These are phyloP conservation scores for Sporobolomyces pararoseus DNA, from an alignment of 768 basidiomycete genomes.

Conservation along the genomic window DNA sequence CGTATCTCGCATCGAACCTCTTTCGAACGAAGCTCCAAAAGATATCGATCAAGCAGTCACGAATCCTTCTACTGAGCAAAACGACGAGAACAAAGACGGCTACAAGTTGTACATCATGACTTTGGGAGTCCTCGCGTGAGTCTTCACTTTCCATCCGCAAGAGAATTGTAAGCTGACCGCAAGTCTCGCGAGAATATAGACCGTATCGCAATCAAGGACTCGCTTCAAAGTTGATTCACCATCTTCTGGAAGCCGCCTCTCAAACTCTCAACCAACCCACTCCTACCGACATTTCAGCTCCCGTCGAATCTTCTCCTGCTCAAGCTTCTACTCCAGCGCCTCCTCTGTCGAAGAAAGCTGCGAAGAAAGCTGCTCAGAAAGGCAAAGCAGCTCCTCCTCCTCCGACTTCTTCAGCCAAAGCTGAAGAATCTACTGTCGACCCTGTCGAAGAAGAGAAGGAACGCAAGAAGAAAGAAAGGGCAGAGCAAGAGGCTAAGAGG, in stretches of 20 bases:
- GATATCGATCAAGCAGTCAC: slow-evolving; percentile 49
- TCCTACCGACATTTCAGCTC: neutral
- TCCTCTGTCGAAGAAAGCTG: slow-evolving; percentile 12
- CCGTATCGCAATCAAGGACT: slow-evolving; percentile 77
- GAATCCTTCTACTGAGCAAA: slow-evolving; percentile 8
- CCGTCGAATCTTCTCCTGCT: neutral
- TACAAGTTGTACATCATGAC: slow-evolving; percentile 74
- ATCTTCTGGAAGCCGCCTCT: slow-evolving; percentile 54
- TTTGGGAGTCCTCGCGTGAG: slow-evolving; percentile 76
- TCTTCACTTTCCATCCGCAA: slow-evolving; percentile 1
- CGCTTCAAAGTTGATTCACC: slow-evolving; percentile 68
- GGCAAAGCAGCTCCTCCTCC: slow-evolving; percentile 12
- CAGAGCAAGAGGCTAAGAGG: slow-evolving; percentile 17
- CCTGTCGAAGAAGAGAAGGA: slow-evolving; percentile 13
- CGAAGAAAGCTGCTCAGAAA: slow-evolving; percentile 35
- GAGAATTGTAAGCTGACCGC: no score
- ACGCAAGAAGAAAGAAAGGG: slow-evolving; percentile 10
- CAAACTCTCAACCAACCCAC: slow-evolving; percentile 7
- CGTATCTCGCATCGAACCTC: slow-evolving; percentile 73
- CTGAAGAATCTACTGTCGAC: slow-evolving; percentile 5
- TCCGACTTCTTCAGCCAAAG: slow-evolving; percentile 19
- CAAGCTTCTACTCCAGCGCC: neutral
- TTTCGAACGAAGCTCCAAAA: slow-evolving; percentile 45
- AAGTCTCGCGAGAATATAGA: neutral
- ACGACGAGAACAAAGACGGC: neutral